Evolutionary conservation across 2,329 filamentous ascomycete genomes (phyloP).

Genomic region (Hymenoscyphus repandus): DNA sequence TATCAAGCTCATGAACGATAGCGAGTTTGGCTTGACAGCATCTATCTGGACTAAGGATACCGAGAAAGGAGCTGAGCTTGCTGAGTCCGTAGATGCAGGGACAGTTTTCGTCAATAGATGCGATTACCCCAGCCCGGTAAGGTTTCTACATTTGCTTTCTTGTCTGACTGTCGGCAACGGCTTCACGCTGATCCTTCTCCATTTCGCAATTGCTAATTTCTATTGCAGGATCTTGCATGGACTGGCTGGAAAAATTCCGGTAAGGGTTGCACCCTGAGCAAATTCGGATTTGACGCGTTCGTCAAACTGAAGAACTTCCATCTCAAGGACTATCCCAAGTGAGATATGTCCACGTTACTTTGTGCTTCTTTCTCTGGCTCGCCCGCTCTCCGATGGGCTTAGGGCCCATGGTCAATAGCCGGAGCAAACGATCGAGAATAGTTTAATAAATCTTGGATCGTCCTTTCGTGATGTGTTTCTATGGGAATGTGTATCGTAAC

Average conservation of each 20-base stretch:
- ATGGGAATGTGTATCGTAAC: conserved; percentile 7
- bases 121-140: conserved; percentile 85
- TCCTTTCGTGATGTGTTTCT: conserved; percentile 3
- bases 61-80: conserved; percentile 66
- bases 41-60: conserved; percentile 95
- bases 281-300: conserved; percentile 91
- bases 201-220: conserved; percentile 5
- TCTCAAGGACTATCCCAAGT: conserved; percentile 71
- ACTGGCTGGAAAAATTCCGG: conserved; percentile 97
- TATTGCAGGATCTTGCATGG: conserved; percentile 77
- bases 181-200: conserved; percentile 4
- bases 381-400: neutral
- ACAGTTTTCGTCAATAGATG: conserved; percentile 95
- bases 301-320: conserved; percentile 96
- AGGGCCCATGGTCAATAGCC: neutral
- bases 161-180: conserved; percentile 2
- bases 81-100: conserved; percentile 79
- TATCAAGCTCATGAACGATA: conserved; percentile 84
- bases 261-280: conserved; percentile 82
- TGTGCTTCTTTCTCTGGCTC: neutral
- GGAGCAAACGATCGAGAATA: conserved; percentile 3
- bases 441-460: conserved; percentile 7
- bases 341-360: conserved; percentile 7
- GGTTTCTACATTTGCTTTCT: conserved; percentile 33
- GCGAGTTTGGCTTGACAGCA: conserved; percentile 89